Evolutionary conservation across 805 yeast species (phyloP).

Genomic region (Candida oleophila): DNA sequence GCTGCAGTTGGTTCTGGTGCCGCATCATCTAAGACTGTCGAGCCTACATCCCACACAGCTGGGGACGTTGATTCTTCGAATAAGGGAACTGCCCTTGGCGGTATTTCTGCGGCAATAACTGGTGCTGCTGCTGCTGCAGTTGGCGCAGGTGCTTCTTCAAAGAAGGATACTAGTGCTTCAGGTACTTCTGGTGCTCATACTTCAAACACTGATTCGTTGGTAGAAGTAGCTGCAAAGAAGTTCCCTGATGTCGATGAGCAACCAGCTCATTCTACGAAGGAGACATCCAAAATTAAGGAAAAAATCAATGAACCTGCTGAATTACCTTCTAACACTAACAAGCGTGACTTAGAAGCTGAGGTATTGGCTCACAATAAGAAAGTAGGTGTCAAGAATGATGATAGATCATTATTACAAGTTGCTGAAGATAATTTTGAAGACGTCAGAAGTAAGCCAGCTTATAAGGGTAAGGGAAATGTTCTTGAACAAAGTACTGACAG

Average conservation of each 20-base stretch:
- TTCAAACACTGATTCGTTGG: conserved; percentile 13
- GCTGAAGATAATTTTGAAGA: conserved; percentile 21
- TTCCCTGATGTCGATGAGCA: conserved; percentile 15
- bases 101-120: conserved; percentile 16
- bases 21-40: background rate
- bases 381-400: conserved; percentile 20
- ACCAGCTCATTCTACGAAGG: conserved; percentile 8
- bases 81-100: conserved; percentile 7
- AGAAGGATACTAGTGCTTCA: background rate
- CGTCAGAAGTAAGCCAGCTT: conserved; percentile 6
- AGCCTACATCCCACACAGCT: background rate
- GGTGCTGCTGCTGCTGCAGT: conserved; percentile 19
- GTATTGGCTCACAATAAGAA: conserved; percentile 27
- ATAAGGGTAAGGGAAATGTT: conserved; percentile 1
- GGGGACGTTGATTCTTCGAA: background rate
- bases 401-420: conserved; percentile 24
- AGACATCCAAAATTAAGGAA: background rate
- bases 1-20: background rate
- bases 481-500: background rate
- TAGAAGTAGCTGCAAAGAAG: conserved; percentile 18
- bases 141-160: conserved; percentile 8
- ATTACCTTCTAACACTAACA: conserved; percentile 6
- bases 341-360: conserved; percentile 19
- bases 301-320: conserved; percentile 3
- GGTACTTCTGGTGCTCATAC: background rate